Evolutionary conservation across 139 green algal species (phyloP), one percentile per base, ranked within the genome.

Genomic region (Chlorokybus atmophyticus): DNA sequence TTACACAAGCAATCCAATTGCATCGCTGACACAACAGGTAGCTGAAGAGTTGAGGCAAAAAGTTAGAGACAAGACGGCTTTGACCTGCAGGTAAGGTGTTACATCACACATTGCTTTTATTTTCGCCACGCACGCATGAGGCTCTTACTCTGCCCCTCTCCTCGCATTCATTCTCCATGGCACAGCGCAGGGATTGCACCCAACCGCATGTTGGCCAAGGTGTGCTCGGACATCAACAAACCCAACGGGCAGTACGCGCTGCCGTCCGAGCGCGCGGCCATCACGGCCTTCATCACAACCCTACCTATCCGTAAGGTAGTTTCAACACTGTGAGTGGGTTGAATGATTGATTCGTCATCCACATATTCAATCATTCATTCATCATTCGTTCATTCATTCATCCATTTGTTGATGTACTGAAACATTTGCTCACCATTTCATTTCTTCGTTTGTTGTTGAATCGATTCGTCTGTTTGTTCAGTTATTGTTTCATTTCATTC

Each of bases 161-260:
- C n/a, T n/a, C n/a, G n/a, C n/a, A n/a, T n/a, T n/a, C n/a, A n/a
- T n/a, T n/a, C n/a, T n/a, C n/a, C n/a, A n/a, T n/a, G n/a, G n/a
- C n/a, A 50, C 35, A 71, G 48, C 27, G 70, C 52, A 6, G 74
- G 74, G 19, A 47, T 74, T 17, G 74, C 57, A 0, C 32, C 59
- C 3, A 79, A 79, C 25, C 44, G 72, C 17, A 50, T 71, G 25
- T 54, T 80, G 3, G 73, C 73, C 24, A 80, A 80, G 59, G 47
- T 74, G 47, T 71, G 60, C 29, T 63, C 40, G 8, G 74, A 81
- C 49, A 50, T 75, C 29, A 79, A 79, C 64, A 81, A 81, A 44
- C 74, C 74, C 23, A 61, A 81, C 49, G 74, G 74, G 2, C 74
- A 81, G 60, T 78, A 57, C 26, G 32, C 66, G 23, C 30, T 81